Evolutionary conservation across 108 stramenopile genomes (phyloP), one percentile per base, ranked within the genome.

Genomic region (Skeletonema marinoi): DNA sequence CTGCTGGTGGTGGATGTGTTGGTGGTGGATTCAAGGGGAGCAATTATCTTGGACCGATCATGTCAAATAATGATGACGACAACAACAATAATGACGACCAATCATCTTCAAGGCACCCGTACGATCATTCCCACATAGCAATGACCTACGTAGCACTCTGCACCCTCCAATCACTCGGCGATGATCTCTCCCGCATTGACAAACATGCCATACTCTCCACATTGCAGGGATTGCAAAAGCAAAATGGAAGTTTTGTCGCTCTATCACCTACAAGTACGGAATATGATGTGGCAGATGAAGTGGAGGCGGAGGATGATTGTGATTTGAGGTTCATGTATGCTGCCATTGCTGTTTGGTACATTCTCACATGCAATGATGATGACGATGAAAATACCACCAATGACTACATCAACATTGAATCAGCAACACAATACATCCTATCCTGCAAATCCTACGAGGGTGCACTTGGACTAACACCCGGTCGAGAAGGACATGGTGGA

Each of bases 261-360:
- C 16, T 83, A 17, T 79, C 70, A 63, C 62, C 60, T 8, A 51
- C 35, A 0, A 8, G 5, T 31, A 42, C 16, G 9, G 21, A 14
- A 6, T 14, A 50, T 29, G 50, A 33, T 17, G 32, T 31, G 12
- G 51, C 59, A 13, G n/a, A 60, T 42, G 66, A 66, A 13, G 68
- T 71, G 32, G 64, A 75, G 36, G 51, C 65, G 5, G 81, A 82
- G 32, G 74, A 80, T 60, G 95, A 96, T 71, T 78, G 84, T 60
- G 96, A 97, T 86, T 71, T 96, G 72, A 71, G 97, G 38, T 97
- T 97, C 73, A 64, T 92, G 73, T 97, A 94, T 84, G 94, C 95
- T 69, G 97, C 95, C 44, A 81, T 83, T 65, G 78, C 66, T 30
- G 89, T 92, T 68, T 89, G 86, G 68, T 81, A 92, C 80, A 62